Evolutionary conservation across 148 eudicot species (phyloP).

Genomic region (Gaultheria prostrata): DNA sequence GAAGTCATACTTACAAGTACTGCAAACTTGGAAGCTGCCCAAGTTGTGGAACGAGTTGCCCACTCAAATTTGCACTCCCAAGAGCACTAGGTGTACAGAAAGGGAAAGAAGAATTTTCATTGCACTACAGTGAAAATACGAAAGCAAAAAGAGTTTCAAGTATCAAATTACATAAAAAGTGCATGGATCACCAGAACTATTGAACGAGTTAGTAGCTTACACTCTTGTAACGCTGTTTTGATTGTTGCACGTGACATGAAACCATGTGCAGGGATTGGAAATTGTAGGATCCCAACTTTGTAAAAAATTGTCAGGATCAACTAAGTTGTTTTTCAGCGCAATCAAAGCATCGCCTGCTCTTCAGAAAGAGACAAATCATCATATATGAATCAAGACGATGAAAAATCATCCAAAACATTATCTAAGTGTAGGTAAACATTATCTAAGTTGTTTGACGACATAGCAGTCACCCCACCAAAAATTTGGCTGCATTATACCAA

Average conservation of each 20-base stretch:
- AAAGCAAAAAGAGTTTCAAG: neutral
- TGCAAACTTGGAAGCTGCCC: conserved; percentile 71
- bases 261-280: conserved; percentile 85
- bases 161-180: neutral
- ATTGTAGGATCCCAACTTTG: conserved; percentile 82
- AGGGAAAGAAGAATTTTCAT: conserved; percentile 10
- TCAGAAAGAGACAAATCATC: conserved; percentile 23
- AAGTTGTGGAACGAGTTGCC: conserved; percentile 69
- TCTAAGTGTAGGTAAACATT: neutral
- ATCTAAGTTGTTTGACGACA: neutral
- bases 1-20: conserved; percentile 59
- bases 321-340: conserved; percentile 50
- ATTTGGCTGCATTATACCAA: neutral
- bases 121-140: neutral
- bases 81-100: conserved; percentile 54
- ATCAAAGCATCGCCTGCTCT: conserved; percentile 71
- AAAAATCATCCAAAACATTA: neutral
- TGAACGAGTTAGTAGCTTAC: conserved; percentile 35
- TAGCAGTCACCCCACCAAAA: neutral
- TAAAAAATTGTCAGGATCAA: conserved; percentile 70
- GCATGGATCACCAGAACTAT: neutral
- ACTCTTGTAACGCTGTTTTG: conserved; percentile 75
- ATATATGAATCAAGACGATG: conserved; percentile 10
- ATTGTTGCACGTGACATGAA: conserved; percentile 72
- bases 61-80: conserved; percentile 72